Base-by-base conservation (phyloP, 176 grass and related monocot species). In the Oryza meridionalis region DNA sequence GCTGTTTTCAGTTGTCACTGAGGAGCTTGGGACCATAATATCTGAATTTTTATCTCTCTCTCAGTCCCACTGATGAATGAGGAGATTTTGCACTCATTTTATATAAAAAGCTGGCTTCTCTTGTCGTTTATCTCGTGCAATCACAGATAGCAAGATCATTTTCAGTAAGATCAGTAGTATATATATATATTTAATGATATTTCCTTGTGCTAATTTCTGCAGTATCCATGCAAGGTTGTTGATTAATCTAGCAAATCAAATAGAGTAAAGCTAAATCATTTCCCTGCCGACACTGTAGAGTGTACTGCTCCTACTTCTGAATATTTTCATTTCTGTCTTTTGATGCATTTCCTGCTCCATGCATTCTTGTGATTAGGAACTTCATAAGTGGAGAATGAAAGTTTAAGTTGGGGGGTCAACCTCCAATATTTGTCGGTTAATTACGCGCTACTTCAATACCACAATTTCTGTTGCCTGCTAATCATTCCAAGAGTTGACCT, bases 401-500 rank as follows among this genome's bases (percentile, higher is more conserved):
- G 58, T 62, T 86, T 26, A 90, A 72, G 67, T 40, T 90, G 70
- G 75, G 66, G 55, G 44, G 83, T 86, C 88, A 90, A 86, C 84
- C 69, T 86, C 84, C 84, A 67, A 90, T 61, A 68, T 86, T 45
- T 90, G 58, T 82, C 67, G 35, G 84, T 82, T 31, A 31, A 31
- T 31, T 86, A 69, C 31, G 47, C 4, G 3, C 31, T 35, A 79
- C 69, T 86, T 90, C 72, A 86, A 86, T 78, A 82, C 24, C 9
- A 45, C 17, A 6, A 72, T 86, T 66, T 62, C 49, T 72, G 68
- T 67, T 67, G 38, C 38, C 1, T 40, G 76, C 74, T 83, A 70
- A 90, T 87, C 69, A 87, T 87, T 79, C 80, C 47, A 49, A 70
- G 75, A 86, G 84, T 84, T 90, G 88, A 87, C 80, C 76, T 55